These are phyloP conservation scores for Ramularia collo-cygni DNA, from an alignment of 2,329 filamentous ascomycete genomes.

Conservation along the genomic window DNA sequence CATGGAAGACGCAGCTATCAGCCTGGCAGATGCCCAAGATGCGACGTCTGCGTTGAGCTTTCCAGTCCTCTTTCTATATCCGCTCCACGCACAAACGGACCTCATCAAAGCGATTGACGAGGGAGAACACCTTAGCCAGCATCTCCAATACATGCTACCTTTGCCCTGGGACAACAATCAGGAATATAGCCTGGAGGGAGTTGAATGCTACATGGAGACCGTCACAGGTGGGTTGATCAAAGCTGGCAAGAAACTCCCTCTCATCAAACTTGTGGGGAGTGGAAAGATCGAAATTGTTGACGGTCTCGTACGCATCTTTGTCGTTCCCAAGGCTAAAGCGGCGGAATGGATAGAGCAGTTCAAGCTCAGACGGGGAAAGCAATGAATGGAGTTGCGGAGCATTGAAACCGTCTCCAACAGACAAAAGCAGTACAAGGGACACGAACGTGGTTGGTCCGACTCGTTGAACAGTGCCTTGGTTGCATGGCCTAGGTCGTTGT, in stretches of 20 bases:
- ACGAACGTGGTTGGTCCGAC: too few species aligned
- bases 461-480: too few species aligned
- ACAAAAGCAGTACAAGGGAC: too few species aligned
- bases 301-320: slow-evolving; percentile 72
- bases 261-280: slow-evolving; percentile 66
- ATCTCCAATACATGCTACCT: slow-evolving; percentile 79
- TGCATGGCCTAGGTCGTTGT: too few species aligned
- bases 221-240: slow-evolving; percentile 72
- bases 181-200: slow-evolving; percentile 55
- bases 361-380: slow-evolving; percentile 57
- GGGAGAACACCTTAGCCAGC: slow-evolving; percentile 64
- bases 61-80: slow-evolving; percentile 79
- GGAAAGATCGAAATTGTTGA: slow-evolving; percentile 85
- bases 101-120: slow-evolving; percentile 86
- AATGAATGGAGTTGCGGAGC: slow-evolving; percentile 4
- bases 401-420: too few species aligned
- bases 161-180: slow-evolving; percentile 72
- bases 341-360: slow-evolving; percentile 76
- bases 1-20: slow-evolving; percentile 73
- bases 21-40: slow-evolving; percentile 66
- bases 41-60: slow-evolving; percentile 65
- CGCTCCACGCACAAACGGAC: slow-evolving; percentile 72
- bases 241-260: slow-evolving; percentile 73
- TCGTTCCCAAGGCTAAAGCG: slow-evolving; percentile 66
- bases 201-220: slow-evolving; percentile 91